A percentile compares a stretch with the other conserved stretches of the same genome.
phyloP scores from a whole-genome alignment of 2,329 filamentous ascomycete genomes.

The Talaromyces sp. region DNA sequence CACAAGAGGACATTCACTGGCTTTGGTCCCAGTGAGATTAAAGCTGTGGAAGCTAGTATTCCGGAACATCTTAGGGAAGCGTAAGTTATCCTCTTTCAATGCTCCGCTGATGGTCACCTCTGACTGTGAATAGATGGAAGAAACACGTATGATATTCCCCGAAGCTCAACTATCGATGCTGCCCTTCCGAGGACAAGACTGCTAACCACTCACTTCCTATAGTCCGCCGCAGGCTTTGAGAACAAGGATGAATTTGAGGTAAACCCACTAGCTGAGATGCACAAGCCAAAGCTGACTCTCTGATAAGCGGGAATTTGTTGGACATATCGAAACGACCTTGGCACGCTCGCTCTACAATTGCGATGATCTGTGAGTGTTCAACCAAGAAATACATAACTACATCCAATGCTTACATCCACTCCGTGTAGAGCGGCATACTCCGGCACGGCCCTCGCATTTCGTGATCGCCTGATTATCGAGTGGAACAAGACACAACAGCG shows the following conservation, averaged over 20 bases:
- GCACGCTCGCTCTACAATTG: conserved; percentile 97
- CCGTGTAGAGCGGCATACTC: conserved; percentile 71
- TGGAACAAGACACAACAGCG: conserved; percentile 99
- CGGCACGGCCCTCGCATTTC: conserved; percentile 84
- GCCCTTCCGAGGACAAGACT: not conserved
- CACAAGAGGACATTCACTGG: conserved; percentile 97
- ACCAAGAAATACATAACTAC: not conserved
- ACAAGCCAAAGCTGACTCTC: not conserved
- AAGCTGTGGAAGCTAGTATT: conserved; percentile 84
- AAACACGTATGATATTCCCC: conserved; percentile 49
- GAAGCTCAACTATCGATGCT: not conserved
- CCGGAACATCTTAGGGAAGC: conserved; percentile 82
- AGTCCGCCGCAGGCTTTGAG: conserved; percentile 65
- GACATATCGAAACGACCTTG: conserved; percentile 92
- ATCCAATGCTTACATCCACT: not conserved
- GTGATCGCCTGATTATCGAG: conserved; percentile 85
- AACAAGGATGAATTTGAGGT: conserved; percentile 74
- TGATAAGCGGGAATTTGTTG: conserved; percentile 70
- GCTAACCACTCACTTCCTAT: conserved; percentile 5
- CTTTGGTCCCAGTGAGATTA: conserved; percentile 86
- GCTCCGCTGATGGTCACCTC: not conserved
- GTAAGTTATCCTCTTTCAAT: conserved; percentile 48
- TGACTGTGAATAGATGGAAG: conserved; percentile 47
- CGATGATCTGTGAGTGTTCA: conserved; percentile 62
- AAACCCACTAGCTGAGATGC: not conserved